These are phyloP conservation scores for Aspergillus baeticus DNA, from an alignment of 495 filamentous ascomycete genomes.

Conservation along the genomic window DNA sequence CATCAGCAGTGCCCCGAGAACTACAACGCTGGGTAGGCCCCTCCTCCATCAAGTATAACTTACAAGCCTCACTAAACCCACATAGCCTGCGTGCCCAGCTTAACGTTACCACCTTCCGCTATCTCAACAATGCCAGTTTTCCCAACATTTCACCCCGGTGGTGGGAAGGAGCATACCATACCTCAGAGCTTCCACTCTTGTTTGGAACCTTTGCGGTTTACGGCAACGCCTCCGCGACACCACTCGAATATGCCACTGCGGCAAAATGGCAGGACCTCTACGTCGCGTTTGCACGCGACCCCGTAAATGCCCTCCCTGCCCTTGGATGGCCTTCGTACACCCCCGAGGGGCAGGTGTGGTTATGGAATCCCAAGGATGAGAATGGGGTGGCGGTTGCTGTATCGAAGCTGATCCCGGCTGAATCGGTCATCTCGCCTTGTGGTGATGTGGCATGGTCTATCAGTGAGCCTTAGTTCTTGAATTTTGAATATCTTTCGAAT, in stretches of 20 bases:
- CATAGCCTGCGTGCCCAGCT: slow-evolving; percentile 12
- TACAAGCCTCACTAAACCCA: too few relatives aligned
- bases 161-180: slow-evolving; percentile 8
- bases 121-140: slow-evolving; percentile 7
- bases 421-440: too few relatives aligned
- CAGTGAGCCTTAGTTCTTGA: neutral
- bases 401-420: too few relatives aligned
- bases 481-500: too few relatives aligned
- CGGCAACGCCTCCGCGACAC: slow-evolving; percentile 2
- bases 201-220: slow-evolving; percentile 9
- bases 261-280: neutral
- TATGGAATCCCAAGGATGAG: too few relatives aligned
- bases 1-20: too few relatives aligned
- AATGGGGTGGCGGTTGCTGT: too few relatives aligned
- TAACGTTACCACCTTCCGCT: slow-evolving; percentile 5
- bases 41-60: too few relatives aligned
- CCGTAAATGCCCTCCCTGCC: neutral
- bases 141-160: slow-evolving; percentile 9
- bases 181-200: slow-evolving; percentile 3
- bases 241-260: neutral
- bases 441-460: neutral
- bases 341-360: too few relatives aligned
- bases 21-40: too few relatives aligned
- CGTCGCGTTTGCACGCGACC: neutral
- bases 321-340: neutral